Base-by-base conservation (phyloP, 352 stramenopile species). In the Phytophthora sojae region DNA sequence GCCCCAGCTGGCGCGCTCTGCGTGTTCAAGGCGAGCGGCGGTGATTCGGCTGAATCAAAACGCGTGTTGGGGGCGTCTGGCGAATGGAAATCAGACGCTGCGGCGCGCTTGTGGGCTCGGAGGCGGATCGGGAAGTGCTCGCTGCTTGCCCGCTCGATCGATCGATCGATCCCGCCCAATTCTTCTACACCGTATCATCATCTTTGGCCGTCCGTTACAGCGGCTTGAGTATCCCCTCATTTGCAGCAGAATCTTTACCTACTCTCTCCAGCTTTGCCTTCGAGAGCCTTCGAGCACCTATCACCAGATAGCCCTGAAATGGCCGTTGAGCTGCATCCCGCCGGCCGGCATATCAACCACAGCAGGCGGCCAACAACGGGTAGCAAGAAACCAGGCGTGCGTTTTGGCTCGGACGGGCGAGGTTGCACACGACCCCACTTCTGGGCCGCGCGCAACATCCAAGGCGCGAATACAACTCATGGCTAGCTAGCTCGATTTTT, bases 81-180 rank as follows among this genome's bases (percentile, higher is more conserved):
- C 26, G 19, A 56, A 6, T n/a, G 12, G 23, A 29, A 64, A 56
- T 32, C 26, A 17, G 52, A 25, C 26, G 42, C 26, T 25, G 11
- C 11, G n/a, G 11, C 11, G n/a, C 57, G 30, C 32, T 47, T 67
- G 56, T 25, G 56, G 39, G 14, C 51, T 56, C 8, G 9, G 35
- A n/a, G 55, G 56, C 50, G 56, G 64, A 59, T 71, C n/a, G 29
- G 12, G 6, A 49, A 75, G n/a, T 75, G 57, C 14, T 37, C 7
- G 21, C 29, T 70, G 42, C 8, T 39, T 12, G 12, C 32, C 9
- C 12, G 32, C 8, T 15, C 0, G 26, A 6, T 30, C 19, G 55
- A 49, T 21, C 23, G n/a, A 15, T 42, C 30, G 51, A 6, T 58
- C 9, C 14, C 19, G 14, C 44, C 45, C 32, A 21, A 45, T 66